A percentile compares a stretch with the other conserved stretches of the same genome.
phyloP scores from a whole-genome alignment of 2,329 filamentous ascomycete genomes.

The Cercospora brassicicola region DNA sequence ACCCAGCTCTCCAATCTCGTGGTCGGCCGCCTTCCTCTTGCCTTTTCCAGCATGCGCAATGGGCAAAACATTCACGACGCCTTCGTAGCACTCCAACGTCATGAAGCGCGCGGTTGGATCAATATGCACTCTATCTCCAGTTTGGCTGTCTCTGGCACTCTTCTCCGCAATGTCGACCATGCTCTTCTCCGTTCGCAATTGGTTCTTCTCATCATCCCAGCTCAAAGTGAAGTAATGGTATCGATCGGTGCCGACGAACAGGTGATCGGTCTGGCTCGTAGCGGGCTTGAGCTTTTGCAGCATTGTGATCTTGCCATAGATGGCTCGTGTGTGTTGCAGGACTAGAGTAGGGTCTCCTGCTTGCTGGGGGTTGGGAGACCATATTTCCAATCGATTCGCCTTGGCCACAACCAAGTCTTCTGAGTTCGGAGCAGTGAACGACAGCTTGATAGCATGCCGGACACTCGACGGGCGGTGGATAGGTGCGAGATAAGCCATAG shows the following conservation, averaged over 20 bases:
- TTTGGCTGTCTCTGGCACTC: conserved; percentile 71
- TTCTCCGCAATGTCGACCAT: conserved; percentile 62
- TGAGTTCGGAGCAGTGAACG: conserved; percentile 70
- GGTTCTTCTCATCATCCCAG: conserved; percentile 66
- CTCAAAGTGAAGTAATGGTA: conserved; percentile 86
- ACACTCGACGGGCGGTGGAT: conserved; percentile 92
- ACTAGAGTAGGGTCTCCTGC: conserved; percentile 58
- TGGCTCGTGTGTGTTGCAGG: conserved; percentile 66
- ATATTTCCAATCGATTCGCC: conserved; percentile 83
- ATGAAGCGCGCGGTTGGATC: conserved; percentile 74
- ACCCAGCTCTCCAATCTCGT: conserved; percentile 58
- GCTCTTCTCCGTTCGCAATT: conserved; percentile 58
- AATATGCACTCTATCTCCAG: conserved; percentile 77
- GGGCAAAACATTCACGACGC: conserved; percentile 64
- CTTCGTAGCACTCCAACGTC: conserved; percentile 68
- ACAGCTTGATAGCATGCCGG: conserved; percentile 79
- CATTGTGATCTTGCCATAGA: conserved; percentile 86
- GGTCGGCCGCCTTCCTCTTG: conserved; percentile 46
- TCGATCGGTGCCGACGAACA: conserved; percentile 89
- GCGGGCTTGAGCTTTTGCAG: conserved; percentile 76
- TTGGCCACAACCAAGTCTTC: conserved; percentile 86
- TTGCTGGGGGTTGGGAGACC: conserved; percentile 54
- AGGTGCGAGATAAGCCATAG: conserved; percentile 91
- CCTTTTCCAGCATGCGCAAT: conserved; percentile 57
- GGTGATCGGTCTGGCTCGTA: conserved; percentile 72